These are phyloP conservation scores for Panicum hallii DNA, from an alignment of 202 grass and related monocot genomes.

Conservation along the genomic window DNA sequence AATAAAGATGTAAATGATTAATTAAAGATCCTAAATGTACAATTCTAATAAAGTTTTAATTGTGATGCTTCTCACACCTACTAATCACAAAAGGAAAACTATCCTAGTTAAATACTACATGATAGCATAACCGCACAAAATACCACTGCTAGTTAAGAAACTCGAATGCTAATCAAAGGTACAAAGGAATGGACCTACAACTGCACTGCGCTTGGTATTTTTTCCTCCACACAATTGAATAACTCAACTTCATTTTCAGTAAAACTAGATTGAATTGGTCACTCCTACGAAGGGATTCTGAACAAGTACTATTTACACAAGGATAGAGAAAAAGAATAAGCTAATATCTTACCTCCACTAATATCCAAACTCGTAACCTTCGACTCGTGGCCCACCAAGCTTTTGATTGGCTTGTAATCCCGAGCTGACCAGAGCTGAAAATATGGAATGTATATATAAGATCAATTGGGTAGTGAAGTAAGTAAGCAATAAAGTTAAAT, in stretches of 20 bases:
- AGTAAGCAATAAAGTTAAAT: slow-evolving; percentile 3
- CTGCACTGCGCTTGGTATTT: background rate
- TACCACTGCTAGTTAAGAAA: slow-evolving; percentile 31
- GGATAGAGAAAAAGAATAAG: background rate
- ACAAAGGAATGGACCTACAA: background rate
- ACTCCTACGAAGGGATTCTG: background rate
- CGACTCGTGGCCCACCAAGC: slow-evolving; percentile 82
- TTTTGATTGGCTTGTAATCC: slow-evolving; percentile 95
- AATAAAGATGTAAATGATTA: background rate
- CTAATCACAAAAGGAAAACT: slow-evolving; percentile 8
- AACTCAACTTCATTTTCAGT: slow-evolving; percentile 4
- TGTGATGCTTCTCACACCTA: background rate
- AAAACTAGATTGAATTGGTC: slow-evolving; percentile 27
- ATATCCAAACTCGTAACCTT: slow-evolving; percentile 99
- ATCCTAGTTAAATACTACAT: background rate
- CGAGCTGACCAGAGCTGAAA: slow-evolving; percentile 88
- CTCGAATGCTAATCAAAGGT: background rate
- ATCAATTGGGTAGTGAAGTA: background rate
- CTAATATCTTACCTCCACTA: slow-evolving; percentile 65
- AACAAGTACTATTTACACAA: slow-evolving; percentile 19
- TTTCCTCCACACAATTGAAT: background rate
- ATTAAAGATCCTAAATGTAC: background rate
- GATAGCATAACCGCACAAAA: slow-evolving; percentile 13
- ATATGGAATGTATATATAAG: slow-evolving; percentile 20
- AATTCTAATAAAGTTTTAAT: slow-evolving; percentile 6